phyloP scores from a whole-genome alignment of 306 rosid species.

The Cucurbita maxima region DNA sequence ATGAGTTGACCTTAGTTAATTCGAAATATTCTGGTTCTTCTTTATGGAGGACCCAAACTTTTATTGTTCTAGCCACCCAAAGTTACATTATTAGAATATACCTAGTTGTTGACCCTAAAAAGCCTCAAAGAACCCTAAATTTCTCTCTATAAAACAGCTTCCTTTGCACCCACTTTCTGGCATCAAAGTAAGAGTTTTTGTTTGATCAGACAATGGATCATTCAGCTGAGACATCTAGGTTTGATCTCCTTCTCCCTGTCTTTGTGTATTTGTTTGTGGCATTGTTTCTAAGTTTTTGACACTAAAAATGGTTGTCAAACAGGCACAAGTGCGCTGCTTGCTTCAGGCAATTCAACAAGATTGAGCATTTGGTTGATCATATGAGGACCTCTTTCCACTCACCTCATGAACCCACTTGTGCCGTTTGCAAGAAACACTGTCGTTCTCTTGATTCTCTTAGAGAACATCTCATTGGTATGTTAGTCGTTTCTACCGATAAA shows the following conservation, averaged over 20 bases:
- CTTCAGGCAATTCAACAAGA: slow-evolving; percentile 68
- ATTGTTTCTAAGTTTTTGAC: background rate
- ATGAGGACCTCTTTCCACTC: slow-evolving; percentile 89
- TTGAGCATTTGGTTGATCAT: slow-evolving; percentile 96
- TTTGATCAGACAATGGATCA: slow-evolving; percentile 15
- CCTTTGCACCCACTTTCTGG: background rate
- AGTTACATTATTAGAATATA: background rate
- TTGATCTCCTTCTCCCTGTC: slow-evolving; percentile 1
- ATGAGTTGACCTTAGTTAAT: background rate
- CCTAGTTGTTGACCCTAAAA: background rate
- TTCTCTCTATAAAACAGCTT: background rate
- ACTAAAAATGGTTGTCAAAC: background rate
- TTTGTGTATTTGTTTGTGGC: background rate
- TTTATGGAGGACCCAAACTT: background rate
- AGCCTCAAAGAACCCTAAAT: background rate
- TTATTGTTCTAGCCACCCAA: background rate
- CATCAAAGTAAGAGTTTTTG: background rate
- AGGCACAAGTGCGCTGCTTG: slow-evolving; percentile 97
- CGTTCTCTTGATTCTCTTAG: slow-evolving; percentile 85
- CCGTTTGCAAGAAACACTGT: slow-evolving; percentile 85
- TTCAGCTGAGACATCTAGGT: slow-evolving; percentile 55
- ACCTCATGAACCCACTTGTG: slow-evolving; percentile 75
- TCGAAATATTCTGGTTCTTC: background rate
- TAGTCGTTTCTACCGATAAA: too few relatives aligned
- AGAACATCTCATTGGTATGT: slow-evolving; percentile 80